Base-by-base conservation (phyloP, 2,329 filamentous ascomycete species). In the Alternaria ventricosa region DNA sequence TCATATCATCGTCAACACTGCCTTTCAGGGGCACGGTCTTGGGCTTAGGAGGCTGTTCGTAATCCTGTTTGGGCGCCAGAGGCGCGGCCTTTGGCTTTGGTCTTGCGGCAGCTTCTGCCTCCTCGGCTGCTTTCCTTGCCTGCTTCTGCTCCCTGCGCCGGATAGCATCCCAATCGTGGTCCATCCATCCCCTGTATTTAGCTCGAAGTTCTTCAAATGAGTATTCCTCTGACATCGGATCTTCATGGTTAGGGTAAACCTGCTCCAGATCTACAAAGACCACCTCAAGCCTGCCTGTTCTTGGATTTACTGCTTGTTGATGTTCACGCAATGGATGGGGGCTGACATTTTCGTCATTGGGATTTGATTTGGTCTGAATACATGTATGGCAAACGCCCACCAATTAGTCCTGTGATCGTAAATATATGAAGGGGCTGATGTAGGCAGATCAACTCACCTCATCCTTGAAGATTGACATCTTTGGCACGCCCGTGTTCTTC, bases 401-500 rank as follows among this genome's bases (percentile, higher is more conserved):
- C 82, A 86, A 95, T 97, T 97, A 97, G 94, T 97, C 94, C 94
- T 97, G 69, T 68, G 72, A 73, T 75, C 72, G 75, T 79, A 78
- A 75, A 76, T 78, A 79, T 67, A 30, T 70, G 73, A 68, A 71
- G 71, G 86, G 87, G 73, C 45, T 62, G 58, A 65, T 58, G 61
- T 50, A 64, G 64, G 69, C 61, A 43, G 62, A 41, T 66, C 43
- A 78, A 87, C 93, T 90, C 91, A 99, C 96, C 92, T 92, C 86
- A 86, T 99, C 96, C 85, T 92, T 95, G 85, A 97, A 99, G 49
- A 99, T 88, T 76, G 90, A 85, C 89, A 99, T 91, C 85, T 97
- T 98, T 57, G 90, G 86, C 57, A 86, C 87, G 30, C 86, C 88
- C 46, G 85, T 88, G 82, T 93, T 92, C 83, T 93, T 96, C 73